Conservation (phyloP, 1,284 basidiomycete genomes). For the Heterobasidion parviporum region DNA sequence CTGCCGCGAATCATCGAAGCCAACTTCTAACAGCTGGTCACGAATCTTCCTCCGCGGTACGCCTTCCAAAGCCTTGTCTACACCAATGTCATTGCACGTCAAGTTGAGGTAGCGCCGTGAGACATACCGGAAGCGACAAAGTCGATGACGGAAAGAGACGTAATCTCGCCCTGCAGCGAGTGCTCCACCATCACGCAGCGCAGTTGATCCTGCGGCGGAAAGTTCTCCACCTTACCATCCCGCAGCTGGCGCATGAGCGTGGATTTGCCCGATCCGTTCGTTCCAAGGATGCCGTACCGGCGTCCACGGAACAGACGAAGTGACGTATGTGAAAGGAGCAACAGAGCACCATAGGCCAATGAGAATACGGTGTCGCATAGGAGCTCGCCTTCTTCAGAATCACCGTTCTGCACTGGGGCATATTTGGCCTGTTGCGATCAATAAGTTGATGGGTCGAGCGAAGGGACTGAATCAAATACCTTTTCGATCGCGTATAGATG, state of each 20-base stretch:
- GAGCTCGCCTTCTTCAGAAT: constrained; percentile 76
- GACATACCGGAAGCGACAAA: constrained; percentile 76
- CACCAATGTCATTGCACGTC: background rate
- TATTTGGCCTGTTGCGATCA: constrained; percentile 40
- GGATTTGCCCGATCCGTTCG: constrained; percentile 95
- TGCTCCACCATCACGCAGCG: constrained; percentile 96
- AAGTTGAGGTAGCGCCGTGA: background rate
- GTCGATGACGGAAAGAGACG: constrained; percentile 73
- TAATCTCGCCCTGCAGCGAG: constrained; percentile 89
- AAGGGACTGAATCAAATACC: constrained; percentile 21
- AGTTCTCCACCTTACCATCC: constrained; percentile 94
- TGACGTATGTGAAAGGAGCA: constrained; percentile 92
- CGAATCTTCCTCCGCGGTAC: constrained; percentile 65
- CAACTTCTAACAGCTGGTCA: constrained; percentile 77
- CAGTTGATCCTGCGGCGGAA: constrained; percentile 83
- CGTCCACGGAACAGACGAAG: constrained; percentile 87
- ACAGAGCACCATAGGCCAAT: constrained; percentile 91
- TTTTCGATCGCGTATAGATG: constrained; percentile 77
- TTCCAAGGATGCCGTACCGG: constrained; percentile 92
- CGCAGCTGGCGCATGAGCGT: constrained; percentile 95
- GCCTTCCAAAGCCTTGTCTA: constrained; percentile 50
- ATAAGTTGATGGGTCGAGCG: background rate
- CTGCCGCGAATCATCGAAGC: constrained; percentile 88
- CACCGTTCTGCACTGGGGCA: constrained; percentile 28
- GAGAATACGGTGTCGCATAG: constrained; percentile 94